Evolutionary conservation across 768 basidiomycete genomes (phyloP), one percentile per base, ranked within the genome.

Genomic region (Suillus clintonianus): DNA sequence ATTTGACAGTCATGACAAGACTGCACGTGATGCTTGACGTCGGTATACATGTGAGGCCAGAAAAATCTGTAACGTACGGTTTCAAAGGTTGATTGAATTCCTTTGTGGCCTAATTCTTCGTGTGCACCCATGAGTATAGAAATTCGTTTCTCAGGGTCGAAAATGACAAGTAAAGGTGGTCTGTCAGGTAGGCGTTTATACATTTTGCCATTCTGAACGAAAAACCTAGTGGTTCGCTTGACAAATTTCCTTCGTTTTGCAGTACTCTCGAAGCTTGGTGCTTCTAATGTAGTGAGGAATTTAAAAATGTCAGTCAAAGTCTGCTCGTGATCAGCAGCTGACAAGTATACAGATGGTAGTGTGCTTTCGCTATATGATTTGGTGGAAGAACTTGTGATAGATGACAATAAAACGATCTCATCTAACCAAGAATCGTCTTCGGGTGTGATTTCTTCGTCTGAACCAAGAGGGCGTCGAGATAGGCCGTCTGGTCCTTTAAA

Each of bases 401-500:
- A 56, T 54, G 24, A 13, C 1, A 48, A 30, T 13, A 65, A 43
- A 0, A 63, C 56, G 17, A 65, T 64, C 0, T 67, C 62, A 45
- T 73, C 72, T 8, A 70, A 53, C 71, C 72, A 74, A 4, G 53
- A 62, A 64, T 71, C 78, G 70, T 77, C 62, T 34, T 64, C 53
- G 51, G 76, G 60, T 41, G 74, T 62, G 48, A 76, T 68, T 41
- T 71, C 73, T 56, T 81, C 76, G 1, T 67, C 68, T n/a, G 76
- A 70, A 22, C 69, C 65, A 5, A 1, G n/a, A 8, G 39, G 54
- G 27, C 73, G 8, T 57, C 73, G 2, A 1, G 80, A 82, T 10
- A 83, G 60, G 0, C 70, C 80, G 72, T 82, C 82, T 3, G 81
- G 76, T 11, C 73, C 80, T 57, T 61, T 62, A 56, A 77, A 76